Evolutionary conservation across 345 rosid genomes (phyloP).

Genomic region (Dipteronia sinensis): DNA sequence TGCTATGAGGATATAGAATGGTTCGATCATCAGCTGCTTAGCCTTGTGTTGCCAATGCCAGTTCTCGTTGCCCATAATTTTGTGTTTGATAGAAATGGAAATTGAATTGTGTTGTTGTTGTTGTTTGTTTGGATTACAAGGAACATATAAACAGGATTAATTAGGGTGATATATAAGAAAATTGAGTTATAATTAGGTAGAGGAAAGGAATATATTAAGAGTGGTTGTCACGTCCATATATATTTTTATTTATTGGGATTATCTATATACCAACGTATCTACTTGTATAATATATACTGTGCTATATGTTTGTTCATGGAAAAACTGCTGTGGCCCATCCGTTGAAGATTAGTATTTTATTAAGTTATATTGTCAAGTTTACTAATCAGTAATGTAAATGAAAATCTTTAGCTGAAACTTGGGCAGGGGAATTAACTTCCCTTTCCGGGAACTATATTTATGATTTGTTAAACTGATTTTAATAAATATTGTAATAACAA

Average conservation of each 20-base stretch:
- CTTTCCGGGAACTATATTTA: too few species aligned
- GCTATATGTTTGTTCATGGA: background rate
- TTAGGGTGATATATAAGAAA: background rate
- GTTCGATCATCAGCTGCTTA: constrained; percentile 19
- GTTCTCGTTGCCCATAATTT: constrained; percentile 20
- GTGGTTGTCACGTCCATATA: constrained; percentile 64
- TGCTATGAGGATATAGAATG: constrained; percentile 49
- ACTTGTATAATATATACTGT: background rate
- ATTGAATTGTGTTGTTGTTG: background rate
- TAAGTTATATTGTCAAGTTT: too few species aligned
- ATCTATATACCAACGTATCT: background rate
- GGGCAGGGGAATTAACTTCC: too few species aligned
- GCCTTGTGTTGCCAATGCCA: constrained; percentile 19
- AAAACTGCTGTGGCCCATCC: background rate
- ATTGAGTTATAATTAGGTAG: background rate
- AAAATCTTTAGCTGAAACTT: too few species aligned
- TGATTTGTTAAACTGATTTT: too few species aligned
- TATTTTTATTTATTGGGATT: background rate
- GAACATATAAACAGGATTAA: background rate
- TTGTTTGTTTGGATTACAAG: constrained; percentile 3
- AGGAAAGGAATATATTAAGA: constrained; percentile 21
- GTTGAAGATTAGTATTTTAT: background rate
- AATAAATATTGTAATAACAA: too few species aligned
- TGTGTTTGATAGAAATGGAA: background rate
- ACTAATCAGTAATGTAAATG: too few species aligned